Evolutionary conservation across 1,139 yeast genomes (phyloP), one percentile per base, ranked within the genome.

Genomic region (Diutina catenulata): DNA sequence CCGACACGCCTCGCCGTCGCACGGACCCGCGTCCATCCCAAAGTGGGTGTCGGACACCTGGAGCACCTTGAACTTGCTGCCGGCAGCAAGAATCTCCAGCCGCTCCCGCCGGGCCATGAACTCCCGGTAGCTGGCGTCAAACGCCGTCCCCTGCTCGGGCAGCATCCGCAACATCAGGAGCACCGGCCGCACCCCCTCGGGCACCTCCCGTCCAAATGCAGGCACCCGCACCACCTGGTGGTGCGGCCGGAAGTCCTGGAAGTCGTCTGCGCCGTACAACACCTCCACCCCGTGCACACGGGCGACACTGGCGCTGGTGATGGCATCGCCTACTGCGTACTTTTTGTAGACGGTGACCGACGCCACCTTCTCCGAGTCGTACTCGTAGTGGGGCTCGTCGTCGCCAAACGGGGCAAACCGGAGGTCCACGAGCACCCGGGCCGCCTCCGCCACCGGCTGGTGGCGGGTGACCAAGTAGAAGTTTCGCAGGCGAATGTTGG

Each of bases 11-110:
- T 96, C 87, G 8, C 58, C 59, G 6, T 49, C 55, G 49, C 96
- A 87, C 37, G 56, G 55, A 2, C 95, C 95, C 38, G 59, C 64
- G 2, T 88, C 91, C 0, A 91, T 81, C 7, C 86, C 71, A 49
- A 81, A 76, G 55, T 88, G 96, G 42, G 87, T 60, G 53, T 88
- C 97, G 0, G 95, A 93, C 3, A 87, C 70, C 53, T 88, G 96
- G 11, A 84, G 57, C 33, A 88, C 76, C 53, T 82, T 86, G 56
- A 80, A 82, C 44, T 66, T 72, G 2, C 70, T 76, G 23, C 69
- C 55, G 83, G 57, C 35, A 88, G 76, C 53, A 82, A 86, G 56
- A 80, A 82, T 44, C 66, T 72, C 2, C 69, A 76, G 23, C 68
- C 54, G 18, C 9, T 15, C 16, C 10, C 36, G 36, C 10, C 19